phyloP scores from a whole-genome alignment of 2,329 filamentous ascomycete species.

The Huntiella abstrusa region DNA sequence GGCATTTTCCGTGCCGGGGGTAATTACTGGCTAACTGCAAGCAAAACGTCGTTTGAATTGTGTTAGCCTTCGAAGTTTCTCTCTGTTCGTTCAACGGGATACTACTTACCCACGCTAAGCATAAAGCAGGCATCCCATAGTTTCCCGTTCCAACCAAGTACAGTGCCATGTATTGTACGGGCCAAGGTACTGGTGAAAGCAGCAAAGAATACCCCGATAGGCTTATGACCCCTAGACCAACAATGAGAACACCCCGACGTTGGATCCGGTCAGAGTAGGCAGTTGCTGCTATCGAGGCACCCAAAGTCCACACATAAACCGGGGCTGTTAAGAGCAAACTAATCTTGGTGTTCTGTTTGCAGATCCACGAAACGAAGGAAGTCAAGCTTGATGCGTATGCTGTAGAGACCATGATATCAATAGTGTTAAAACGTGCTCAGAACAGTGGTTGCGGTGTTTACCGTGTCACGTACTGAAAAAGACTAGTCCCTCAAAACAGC shows the following conservation, averaged over 20 bases:
- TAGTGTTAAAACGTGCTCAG: no score
- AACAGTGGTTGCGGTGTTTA: no score
- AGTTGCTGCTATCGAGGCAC: neutral
- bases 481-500: neutral
- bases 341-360: neutral
- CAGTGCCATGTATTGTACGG: neutral
- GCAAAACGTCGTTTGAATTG: no score
- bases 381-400: neutral
- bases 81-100: no score
- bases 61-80: no score
- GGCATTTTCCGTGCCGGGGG: neutral
- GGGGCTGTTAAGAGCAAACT: neutral
- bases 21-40: neutral
- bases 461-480: neutral
- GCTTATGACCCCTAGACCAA: neutral
- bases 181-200: neutral
- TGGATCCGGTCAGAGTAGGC: conserved; percentile 1
- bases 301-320: neutral
- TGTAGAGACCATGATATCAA: neutral
- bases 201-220: neutral
- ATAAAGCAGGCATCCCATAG: neutral
- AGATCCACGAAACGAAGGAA: neutral
- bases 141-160: neutral
- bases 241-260: neutral
- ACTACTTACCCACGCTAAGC: neutral